These are phyloP conservation scores for Blastocystis hominis DNA, from an alignment of 352 stramenopile species.

Conservation along the genomic window DNA sequence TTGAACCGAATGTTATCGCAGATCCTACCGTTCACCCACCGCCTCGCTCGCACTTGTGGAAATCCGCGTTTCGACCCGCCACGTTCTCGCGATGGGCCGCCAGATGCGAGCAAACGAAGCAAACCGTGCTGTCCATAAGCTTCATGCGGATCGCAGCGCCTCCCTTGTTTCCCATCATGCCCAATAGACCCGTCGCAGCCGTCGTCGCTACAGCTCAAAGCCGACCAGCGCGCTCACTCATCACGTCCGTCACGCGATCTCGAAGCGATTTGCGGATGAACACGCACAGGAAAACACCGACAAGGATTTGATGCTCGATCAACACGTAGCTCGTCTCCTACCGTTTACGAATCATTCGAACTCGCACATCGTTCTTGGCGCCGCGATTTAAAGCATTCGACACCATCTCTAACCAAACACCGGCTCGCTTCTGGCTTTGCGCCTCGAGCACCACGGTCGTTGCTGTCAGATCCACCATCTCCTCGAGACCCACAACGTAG, in stretches of 20 bases:
- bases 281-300: neutral
- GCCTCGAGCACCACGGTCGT: conserved; percentile 62
- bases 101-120: conserved; percentile 81
- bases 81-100: neutral
- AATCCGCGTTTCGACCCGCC: neutral
- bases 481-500: conserved; percentile 4
- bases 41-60: neutral
- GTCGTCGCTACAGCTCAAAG: neutral
- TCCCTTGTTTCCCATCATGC: conserved; percentile 24
- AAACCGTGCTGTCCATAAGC: conserved; percentile 94
- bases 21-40: conserved; percentile 11
- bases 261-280: neutral
- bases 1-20: conserved; percentile 40
- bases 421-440: conserved; percentile 77
- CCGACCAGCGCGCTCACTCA: conserved; percentile 76
- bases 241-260: neutral
- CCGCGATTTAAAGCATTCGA: conserved; percentile 76
- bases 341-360: conserved; percentile 7
- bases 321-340: conserved; percentile 64
- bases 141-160: conserved; percentile 53
- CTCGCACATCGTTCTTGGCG: conserved; percentile 42
- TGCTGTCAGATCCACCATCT: neutral
- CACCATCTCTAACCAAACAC: conserved; percentile 78
- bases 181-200: neutral
- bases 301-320: neutral